Percentiles rank a stretch among this genome's conserved stretches.
phyloP scores from a whole-genome alignment of 352 stramenopile genomes.

The Phytophthora citrophthora region DNA sequence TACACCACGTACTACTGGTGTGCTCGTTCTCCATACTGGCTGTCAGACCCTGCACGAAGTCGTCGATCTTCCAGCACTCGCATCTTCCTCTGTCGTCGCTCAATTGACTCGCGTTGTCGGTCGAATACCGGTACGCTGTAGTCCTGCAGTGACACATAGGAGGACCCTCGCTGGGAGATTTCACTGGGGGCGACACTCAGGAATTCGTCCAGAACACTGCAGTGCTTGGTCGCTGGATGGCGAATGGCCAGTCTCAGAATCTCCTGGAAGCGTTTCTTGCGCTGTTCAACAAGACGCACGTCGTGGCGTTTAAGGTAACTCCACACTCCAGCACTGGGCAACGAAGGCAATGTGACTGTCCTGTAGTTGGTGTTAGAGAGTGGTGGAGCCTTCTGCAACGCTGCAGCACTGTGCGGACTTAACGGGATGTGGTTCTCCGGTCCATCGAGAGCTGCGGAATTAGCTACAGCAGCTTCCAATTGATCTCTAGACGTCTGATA shows the following conservation, averaged over 20 bases:
- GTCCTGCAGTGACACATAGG: slow-evolving; percentile 83
- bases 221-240: slow-evolving; percentile 73
- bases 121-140: slow-evolving; percentile 82
- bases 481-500: slow-evolving; percentile 46
- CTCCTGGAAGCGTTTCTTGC: slow-evolving; percentile 83
- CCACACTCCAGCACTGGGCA: slow-evolving; percentile 82
- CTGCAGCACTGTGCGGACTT: slow-evolving; percentile 45
- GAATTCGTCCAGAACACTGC: slow-evolving; percentile 72
- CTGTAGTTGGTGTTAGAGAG: slow-evolving; percentile 50
- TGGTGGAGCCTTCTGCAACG: slow-evolving; percentile 32
- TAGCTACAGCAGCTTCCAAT: slow-evolving; percentile 14
- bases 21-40: slow-evolving; percentile 35
- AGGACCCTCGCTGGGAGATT: slow-evolving; percentile 79
- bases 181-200: slow-evolving; percentile 73
- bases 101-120: slow-evolving; percentile 77
- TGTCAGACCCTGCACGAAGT: slow-evolving; percentile 46
- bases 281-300: slow-evolving; percentile 77
- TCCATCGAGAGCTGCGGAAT: slow-evolving; percentile 4
- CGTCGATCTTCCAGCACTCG: slow-evolving; percentile 69
- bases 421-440: slow-evolving; percentile 50
- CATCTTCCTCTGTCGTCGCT: slow-evolving; percentile 77
- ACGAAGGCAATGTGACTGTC: slow-evolving; percentile 56
- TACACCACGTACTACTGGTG: slow-evolving; percentile 20
- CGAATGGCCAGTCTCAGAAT: slow-evolving; percentile 81
- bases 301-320: slow-evolving; percentile 86